phyloP scores from a whole-genome alignment of 2,329 filamentous ascomycete species.

The Sclerotinia trifoliorum region DNA sequence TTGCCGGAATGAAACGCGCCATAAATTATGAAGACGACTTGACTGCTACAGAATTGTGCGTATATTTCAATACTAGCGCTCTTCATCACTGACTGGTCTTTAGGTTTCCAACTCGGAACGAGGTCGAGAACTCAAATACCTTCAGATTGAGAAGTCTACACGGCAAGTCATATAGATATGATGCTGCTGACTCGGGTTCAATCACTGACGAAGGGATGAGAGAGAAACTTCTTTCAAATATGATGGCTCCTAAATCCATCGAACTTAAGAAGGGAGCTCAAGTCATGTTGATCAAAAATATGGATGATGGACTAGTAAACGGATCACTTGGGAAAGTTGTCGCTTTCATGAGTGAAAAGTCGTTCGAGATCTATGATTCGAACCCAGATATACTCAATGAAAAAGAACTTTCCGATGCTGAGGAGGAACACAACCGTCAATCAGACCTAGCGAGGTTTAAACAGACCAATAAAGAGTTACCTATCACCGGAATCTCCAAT shows the following conservation, averaged over 20 bases:
- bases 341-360: constrained; percentile 71
- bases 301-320: constrained; percentile 91
- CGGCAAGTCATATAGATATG: constrained; percentile 66
- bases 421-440: constrained; percentile 33
- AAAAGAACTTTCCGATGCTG: constrained; percentile 47
- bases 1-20: constrained; percentile 69
- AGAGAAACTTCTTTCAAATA: constrained; percentile 78
- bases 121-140: constrained; percentile 86
- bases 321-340: constrained; percentile 86
- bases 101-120: constrained; percentile 80
- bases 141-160: constrained; percentile 69
- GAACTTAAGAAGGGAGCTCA: constrained; percentile 88
- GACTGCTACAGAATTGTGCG: constrained; percentile 79
- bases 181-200: constrained; percentile 71
- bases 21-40: constrained; percentile 71
- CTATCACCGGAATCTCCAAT: constrained; percentile 37
- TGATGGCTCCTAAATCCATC: constrained; percentile 85
- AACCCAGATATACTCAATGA: constrained; percentile 56
- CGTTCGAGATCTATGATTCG: constrained; percentile 57
- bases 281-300: constrained; percentile 99
- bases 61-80: constrained; percentile 20
- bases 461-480: constrained; percentile 40
- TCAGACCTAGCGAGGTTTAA: constrained; percentile 44
- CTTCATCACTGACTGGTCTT: constrained; percentile 30
- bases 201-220: constrained; percentile 64